Evolutionary conservation across 805 yeast genomes (phyloP).

Genomic region (Metschnikowia reukaufii): DNA sequence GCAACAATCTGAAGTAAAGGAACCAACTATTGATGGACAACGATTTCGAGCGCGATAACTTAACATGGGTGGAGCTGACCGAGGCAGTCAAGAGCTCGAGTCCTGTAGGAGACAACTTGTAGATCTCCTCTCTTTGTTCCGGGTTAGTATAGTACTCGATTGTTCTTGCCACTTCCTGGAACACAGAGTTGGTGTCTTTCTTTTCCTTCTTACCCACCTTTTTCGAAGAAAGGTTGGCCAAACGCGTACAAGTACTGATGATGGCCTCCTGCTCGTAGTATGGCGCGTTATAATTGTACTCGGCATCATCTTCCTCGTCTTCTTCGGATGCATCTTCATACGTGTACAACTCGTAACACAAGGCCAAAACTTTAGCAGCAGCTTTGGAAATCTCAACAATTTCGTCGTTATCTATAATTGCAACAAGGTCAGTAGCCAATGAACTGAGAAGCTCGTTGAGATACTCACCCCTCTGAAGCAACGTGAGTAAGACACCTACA

Average conservation of each 20-base stretch:
- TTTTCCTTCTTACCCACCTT: slow-evolving; percentile 63
- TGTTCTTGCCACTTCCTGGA: slow-evolving; percentile 56
- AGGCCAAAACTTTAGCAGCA: slow-evolving; percentile 54
- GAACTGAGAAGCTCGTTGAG: slow-evolving; percentile 41
- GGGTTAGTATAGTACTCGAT: slow-evolving; percentile 41
- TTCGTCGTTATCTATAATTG: slow-evolving; percentile 42
- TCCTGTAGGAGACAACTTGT: slow-evolving; percentile 38
- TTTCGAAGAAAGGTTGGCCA: slow-evolving; percentile 54
- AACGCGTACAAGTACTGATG: slow-evolving; percentile 37
- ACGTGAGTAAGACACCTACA: slow-evolving; percentile 44
- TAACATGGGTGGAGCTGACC: slow-evolving; percentile 39
- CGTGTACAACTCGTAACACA: slow-evolving; percentile 52
- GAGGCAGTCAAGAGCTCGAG: slow-evolving; percentile 30
- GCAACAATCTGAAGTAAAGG: slow-evolving; percentile 47
- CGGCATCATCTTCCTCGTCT: slow-evolving; percentile 42
- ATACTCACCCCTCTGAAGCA: slow-evolving; percentile 44
- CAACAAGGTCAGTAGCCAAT: slow-evolving; percentile 33
- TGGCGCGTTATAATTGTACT: slow-evolving; percentile 48
- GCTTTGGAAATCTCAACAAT: slow-evolving; percentile 51
- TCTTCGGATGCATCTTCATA: slow-evolving; percentile 43
- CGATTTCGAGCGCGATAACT: slow-evolving; percentile 45
- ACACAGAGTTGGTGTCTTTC: slow-evolving; percentile 56
- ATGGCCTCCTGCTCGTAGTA: slow-evolving; percentile 54
- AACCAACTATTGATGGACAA: slow-evolving; percentile 52
- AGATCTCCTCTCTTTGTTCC: slow-evolving; percentile 34